phyloP scores from a whole-genome alignment of 1,284 basidiomycete species.

The Microstroma glucosiphilum region DNA sequence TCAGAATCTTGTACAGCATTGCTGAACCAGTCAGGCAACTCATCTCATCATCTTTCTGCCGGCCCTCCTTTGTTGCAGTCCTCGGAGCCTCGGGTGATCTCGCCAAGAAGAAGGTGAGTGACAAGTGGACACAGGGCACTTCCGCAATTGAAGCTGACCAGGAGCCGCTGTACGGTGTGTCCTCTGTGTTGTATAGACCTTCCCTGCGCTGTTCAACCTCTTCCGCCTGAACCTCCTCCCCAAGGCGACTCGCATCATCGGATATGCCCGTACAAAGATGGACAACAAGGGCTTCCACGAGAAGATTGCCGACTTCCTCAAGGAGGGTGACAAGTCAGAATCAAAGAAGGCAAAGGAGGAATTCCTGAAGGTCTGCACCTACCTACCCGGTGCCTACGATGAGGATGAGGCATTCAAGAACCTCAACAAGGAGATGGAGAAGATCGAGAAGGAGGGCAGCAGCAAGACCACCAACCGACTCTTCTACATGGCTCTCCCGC shows the following conservation, averaged over 20 bases:
- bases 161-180: neutral
- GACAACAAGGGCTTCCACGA: slow-evolving; percentile 43
- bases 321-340: slow-evolving; percentile 30
- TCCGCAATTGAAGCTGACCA: neutral
- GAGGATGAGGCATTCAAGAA: slow-evolving; percentile 42
- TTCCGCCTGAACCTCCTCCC: slow-evolving; percentile 39
- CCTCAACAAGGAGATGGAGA: slow-evolving; percentile 38
- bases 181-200: slow-evolving; percentile 32
- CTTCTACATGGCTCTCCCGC: slow-evolving; percentile 50
- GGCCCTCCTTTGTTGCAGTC: slow-evolving; percentile 57
- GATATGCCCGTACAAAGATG: slow-evolving; percentile 52
- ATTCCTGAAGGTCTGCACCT: slow-evolving; percentile 43
- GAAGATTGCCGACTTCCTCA: slow-evolving; percentile 36
- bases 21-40: no score
- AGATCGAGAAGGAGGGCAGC: slow-evolving; percentile 28
- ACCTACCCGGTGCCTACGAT: slow-evolving; percentile 48
- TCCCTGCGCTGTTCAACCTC: slow-evolving; percentile 47
- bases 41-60: slow-evolving; percentile 4
- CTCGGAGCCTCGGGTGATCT: slow-evolving; percentile 95
- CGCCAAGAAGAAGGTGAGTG: slow-evolving; percentile 89
- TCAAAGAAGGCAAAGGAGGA: slow-evolving; percentile 16
- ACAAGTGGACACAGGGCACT: neutral
- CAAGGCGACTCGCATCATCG: slow-evolving; percentile 45
- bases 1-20: no score
- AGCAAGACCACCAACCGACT: slow-evolving; percentile 34